A percentile compares a stretch with the other conserved stretches of the same genome.
Conservation (phyloP, 148 eudicot genomes). For the Vaccinium darrowii region DNA sequence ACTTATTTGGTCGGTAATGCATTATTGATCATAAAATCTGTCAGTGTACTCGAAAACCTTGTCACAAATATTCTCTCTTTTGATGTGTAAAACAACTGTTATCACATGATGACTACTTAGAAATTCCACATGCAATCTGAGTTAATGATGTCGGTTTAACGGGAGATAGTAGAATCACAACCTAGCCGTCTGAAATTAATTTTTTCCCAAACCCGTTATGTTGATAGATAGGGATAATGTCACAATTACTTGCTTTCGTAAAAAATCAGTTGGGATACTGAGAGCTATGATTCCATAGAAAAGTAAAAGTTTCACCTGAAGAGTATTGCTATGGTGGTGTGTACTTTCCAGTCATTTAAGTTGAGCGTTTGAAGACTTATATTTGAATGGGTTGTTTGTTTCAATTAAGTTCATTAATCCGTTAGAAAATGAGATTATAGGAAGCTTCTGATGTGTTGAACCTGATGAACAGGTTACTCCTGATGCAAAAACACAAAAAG, state of each 20-base stretch:
- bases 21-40: neutral
- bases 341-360: neutral
- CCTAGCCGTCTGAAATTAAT: neutral
- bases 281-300: neutral
- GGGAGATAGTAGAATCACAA: neutral
- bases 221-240: neutral
- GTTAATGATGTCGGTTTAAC: neutral
- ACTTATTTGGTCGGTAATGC: neutral
- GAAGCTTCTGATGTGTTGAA: constrained; percentile 8
- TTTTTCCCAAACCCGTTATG: neutral
- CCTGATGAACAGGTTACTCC: constrained; percentile 46
- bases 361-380: neutral
- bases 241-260: neutral
- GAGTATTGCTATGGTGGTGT: neutral
- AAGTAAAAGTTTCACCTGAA: neutral
- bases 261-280: neutral
- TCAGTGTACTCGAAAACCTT: neutral
- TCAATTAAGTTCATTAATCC: neutral
- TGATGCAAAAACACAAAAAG: constrained; percentile 45
- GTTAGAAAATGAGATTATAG: neutral
- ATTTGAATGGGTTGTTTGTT: neutral
- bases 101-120: neutral
- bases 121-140: neutral
- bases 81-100: neutral
- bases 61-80: neutral